Conservation (phyloP, 805 yeast species). For the Starmerella potacharoeniae region DNA sequence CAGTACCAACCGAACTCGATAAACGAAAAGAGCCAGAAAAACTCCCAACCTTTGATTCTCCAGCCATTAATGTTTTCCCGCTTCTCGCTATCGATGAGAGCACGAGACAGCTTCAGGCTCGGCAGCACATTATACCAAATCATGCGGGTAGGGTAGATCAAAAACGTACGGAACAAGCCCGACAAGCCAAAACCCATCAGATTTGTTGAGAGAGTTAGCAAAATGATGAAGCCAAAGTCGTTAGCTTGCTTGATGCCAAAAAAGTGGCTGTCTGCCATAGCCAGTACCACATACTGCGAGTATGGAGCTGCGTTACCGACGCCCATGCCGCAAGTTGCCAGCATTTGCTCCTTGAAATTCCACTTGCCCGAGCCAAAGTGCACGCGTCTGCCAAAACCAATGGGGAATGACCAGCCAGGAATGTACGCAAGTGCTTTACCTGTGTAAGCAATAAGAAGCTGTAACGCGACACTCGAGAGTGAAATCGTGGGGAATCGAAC, state of each 20-base stretch:
- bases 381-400: conserved; percentile 11
- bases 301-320: conserved; percentile 21
- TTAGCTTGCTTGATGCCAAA: conserved; percentile 25
- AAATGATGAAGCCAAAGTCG: conserved; percentile 38
- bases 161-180: conserved; percentile 49
- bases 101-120: conserved; percentile 38
- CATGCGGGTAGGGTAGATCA: conserved; percentile 41
- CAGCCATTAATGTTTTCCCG: conserved; percentile 40
- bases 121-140: conserved; percentile 47
- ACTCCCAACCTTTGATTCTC: conserved; percentile 41
- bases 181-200: conserved; percentile 59
- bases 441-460: conserved; percentile 48
- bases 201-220: conserved; percentile 46
- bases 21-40: conserved; percentile 38
- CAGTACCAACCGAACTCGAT: conserved; percentile 47
- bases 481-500: conserved; percentile 45
- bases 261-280: conserved; percentile 11
- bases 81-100: conserved; percentile 28
- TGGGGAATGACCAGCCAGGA: conserved; percentile 14
- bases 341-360: conserved; percentile 22
- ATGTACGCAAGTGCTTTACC: conserved; percentile 36
- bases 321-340: conserved; percentile 20
- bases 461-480: conserved; percentile 42
- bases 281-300: conserved; percentile 8
- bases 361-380: conserved; percentile 46